phyloP scores from a whole-genome alignment of 257 asterid species.

The Solanum clarkiae region DNA sequence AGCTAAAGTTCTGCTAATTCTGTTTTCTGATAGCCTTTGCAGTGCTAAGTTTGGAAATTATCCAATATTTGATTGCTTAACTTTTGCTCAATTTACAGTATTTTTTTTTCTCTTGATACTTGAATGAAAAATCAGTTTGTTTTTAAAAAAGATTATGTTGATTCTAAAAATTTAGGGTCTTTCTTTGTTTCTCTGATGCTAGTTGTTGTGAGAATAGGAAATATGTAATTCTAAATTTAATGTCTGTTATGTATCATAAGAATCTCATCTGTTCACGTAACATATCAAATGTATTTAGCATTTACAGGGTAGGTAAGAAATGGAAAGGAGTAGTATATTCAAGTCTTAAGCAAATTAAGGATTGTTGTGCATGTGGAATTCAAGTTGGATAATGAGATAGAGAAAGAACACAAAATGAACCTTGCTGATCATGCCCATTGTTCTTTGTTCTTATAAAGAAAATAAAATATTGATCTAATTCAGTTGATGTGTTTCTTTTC shows the following conservation, averaged over 20 bases:
- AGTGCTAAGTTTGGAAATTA: not conserved
- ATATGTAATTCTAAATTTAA: slow-evolving; percentile 11
- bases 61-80: not conserved
- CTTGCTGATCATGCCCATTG: not conserved
- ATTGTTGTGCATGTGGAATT: slow-evolving; percentile 21
- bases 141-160: not conserved
- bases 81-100: not conserved
- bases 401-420: slow-evolving; percentile 33
- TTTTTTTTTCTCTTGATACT: not conserved
- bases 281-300: not conserved
- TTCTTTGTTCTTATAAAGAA: not conserved
- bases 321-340: not conserved
- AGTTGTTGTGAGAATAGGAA: slow-evolving; percentile 3
- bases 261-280: not conserved
- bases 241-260: not conserved
- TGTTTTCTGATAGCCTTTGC: not conserved
- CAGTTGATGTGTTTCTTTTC: not conserved
- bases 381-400: slow-evolving; percentile 25
- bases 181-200: slow-evolving; percentile 15
- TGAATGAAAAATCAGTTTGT: not conserved
- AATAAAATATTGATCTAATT: not conserved
- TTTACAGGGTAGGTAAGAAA: not conserved
- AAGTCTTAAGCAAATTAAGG: not conserved
- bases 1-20: not conserved
- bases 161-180: not conserved